A percentile compares a stretch with the other conserved stretches of the same genome.
phyloP scores from a whole-genome alignment of 768 basidiomycete species.

The Lactifluus rugatus region DNA sequence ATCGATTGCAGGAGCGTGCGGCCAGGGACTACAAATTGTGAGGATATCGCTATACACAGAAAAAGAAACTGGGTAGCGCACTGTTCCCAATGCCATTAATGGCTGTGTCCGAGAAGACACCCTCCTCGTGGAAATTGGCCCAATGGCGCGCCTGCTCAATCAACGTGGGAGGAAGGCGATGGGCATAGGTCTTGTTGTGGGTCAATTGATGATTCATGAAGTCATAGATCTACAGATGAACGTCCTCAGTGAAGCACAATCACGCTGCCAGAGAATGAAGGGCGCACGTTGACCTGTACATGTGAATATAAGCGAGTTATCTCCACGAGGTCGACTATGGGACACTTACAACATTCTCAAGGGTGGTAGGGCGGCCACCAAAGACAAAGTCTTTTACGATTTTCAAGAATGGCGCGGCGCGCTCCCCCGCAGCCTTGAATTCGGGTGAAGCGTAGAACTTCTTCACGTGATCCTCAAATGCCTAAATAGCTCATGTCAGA shows the following conservation, averaged over 20 bases:
- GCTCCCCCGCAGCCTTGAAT: conserved; percentile 52
- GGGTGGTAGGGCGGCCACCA: conserved; percentile 51
- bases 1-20: conserved; percentile 69
- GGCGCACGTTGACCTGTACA: conserved; percentile 64
- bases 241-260: neutral
- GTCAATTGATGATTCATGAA: conserved; percentile 64
- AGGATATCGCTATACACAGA: neutral
- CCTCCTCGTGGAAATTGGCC: conserved; percentile 74
- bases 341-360: conserved; percentile 58
- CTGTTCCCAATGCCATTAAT: conserved; percentile 70
- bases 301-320: conserved; percentile 16
- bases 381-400: conserved; percentile 61
- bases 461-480: conserved; percentile 55
- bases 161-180: conserved; percentile 70
- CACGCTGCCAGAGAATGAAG: neutral
- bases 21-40: conserved; percentile 55
- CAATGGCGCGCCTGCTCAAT: conserved; percentile 63
- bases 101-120: conserved; percentile 55
- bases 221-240: conserved; percentile 50
- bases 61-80: conserved; percentile 30
- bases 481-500: conserved; percentile 27
- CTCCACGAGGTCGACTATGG: neutral
- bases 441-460: conserved; percentile 50
- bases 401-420: conserved; percentile 57
- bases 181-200: conserved; percentile 76